Conservation (phyloP, 805 yeast species). For the Kluyveromyces wickerhamii region DNA sequence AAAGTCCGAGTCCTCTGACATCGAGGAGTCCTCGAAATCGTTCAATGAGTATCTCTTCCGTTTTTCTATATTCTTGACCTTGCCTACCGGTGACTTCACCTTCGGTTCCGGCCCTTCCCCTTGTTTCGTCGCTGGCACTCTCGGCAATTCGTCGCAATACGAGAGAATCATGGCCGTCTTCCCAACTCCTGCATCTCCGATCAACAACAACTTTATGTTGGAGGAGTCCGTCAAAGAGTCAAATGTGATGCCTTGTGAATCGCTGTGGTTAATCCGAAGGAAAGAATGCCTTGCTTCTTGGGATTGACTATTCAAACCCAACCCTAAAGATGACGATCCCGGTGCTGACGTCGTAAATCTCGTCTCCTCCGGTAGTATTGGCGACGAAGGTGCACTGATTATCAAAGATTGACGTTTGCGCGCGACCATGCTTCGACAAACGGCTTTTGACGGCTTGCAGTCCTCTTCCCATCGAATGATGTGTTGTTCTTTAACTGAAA, state of each 20-base stretch:
- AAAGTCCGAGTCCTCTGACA: conserved; percentile 8
- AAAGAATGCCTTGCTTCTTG: conserved; percentile 6
- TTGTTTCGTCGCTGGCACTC: conserved; percentile 15
- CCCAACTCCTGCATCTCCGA: conserved; percentile 43
- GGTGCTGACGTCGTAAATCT: conserved; percentile 2
- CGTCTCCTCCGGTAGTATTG: conserved; percentile 4
- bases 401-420: conserved; percentile 10
- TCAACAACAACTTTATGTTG: conserved; percentile 31
- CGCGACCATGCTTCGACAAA: too few species aligned
- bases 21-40: conserved; percentile 25
- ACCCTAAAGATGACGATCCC: neutral
- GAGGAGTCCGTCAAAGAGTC: conserved; percentile 13
- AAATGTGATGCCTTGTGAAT: conserved; percentile 7
- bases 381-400: conserved; percentile 11
- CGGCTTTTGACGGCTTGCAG: too few species aligned
- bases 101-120: conserved; percentile 6
- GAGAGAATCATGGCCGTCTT: conserved; percentile 39
- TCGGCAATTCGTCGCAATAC: conserved; percentile 33
- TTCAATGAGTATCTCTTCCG: conserved; percentile 27
- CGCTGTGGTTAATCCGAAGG: conserved; percentile 7
- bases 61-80: conserved; percentile 13
- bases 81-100: conserved; percentile 1
- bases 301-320: neutral
- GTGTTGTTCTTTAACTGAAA: too few species aligned
- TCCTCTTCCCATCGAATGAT: too few species aligned